Evolutionary conservation across 2,329 filamentous ascomycete species (phyloP), one percentile per base, ranked within the genome.

Genomic region (Venturia aucupariae): DNA sequence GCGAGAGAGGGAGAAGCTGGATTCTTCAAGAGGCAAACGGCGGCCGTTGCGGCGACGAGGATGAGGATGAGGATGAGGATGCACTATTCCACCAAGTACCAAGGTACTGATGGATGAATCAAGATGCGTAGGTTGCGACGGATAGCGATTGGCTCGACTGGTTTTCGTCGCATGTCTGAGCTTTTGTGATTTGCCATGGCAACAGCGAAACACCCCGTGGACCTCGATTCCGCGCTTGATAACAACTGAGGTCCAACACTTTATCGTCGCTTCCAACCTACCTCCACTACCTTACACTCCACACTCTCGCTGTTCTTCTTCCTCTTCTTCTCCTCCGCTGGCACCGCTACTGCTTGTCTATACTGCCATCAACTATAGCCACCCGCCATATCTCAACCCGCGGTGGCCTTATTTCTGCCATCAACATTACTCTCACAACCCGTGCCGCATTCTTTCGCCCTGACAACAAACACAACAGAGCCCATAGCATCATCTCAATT

Each of bases 381-480:
- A 19, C 17, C 35, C 13, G 2, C 51, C 51, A 57, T 35, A 57
- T 10, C 35, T 38, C 51, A 19, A 54, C 11, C 51, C 19, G 51
- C 51, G 27, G 17, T 19, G 19, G 24, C 51, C 51, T 55, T 55
- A 35, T 32, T 35, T 19, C n/a, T 35, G 27, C 30, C 51, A 55
- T 55, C 51, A 55, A 55, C 27, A 55, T 10, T n/a, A 30, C 51
- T n/a, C 24, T n/a, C 51, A 32, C 51, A 19, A 57, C 35, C 51
- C 51, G 35, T 57, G 51, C 51, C 51, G 30, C 30, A 57, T 57
- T 57, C 51, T 57, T 57, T 51, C 44, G 24, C 46, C 22, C 5
- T n/a, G 51, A 57, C 27, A 57, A 57, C 51, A 57, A 57, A 32
- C 27, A 57, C 51, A 32, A 57, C 51, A 57, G 30, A 32, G 51